Conservation (phyloP, 208 protist genomes). For the Acanthamoeba divionensis region DNA sequence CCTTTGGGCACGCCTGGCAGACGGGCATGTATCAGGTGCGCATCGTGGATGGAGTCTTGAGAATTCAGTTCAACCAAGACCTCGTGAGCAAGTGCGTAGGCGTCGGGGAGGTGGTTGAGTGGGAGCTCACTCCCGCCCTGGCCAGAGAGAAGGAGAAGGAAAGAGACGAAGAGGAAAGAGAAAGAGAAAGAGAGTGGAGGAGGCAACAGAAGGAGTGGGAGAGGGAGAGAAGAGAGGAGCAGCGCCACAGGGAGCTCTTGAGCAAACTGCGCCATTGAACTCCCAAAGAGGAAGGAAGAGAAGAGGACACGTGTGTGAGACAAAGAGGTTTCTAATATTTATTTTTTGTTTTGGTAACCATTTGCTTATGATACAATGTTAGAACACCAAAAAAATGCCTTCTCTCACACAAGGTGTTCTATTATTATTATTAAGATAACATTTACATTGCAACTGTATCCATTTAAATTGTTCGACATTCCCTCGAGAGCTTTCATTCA, state of each 20-base stretch:
- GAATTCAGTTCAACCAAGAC: neutral
- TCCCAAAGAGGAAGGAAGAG: too few relatives aligned
- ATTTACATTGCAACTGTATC: too few relatives aligned
- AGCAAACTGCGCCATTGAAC: neutral
- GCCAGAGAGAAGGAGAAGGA: neutral
- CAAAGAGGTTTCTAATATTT: too few relatives aligned
- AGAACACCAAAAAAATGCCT: too few relatives aligned
- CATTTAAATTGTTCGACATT: too few relatives aligned
- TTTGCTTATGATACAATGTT: too few relatives aligned
- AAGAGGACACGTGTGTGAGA: too few relatives aligned
- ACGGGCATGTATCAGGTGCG: constrained; percentile 10
- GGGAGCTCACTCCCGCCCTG: constrained; percentile 7
- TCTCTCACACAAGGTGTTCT: too few relatives aligned
- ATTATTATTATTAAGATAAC: too few relatives aligned
- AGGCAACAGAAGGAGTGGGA: neutral
- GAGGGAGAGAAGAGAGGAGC: constrained; percentile 6
- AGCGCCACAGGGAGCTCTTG: constrained; percentile 16
- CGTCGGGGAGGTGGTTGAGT: constrained; percentile 8
- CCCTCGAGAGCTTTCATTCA: too few relatives aligned
- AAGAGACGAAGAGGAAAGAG: neutral
- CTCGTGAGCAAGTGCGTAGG: too few relatives aligned
- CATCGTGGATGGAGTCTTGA: neutral
- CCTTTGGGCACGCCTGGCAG: neutral
- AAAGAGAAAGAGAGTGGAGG: neutral
- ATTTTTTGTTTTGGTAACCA: too few relatives aligned